Conservation (phyloP, 139 green algal genomes). For the Picochlorum sp. region DNA sequence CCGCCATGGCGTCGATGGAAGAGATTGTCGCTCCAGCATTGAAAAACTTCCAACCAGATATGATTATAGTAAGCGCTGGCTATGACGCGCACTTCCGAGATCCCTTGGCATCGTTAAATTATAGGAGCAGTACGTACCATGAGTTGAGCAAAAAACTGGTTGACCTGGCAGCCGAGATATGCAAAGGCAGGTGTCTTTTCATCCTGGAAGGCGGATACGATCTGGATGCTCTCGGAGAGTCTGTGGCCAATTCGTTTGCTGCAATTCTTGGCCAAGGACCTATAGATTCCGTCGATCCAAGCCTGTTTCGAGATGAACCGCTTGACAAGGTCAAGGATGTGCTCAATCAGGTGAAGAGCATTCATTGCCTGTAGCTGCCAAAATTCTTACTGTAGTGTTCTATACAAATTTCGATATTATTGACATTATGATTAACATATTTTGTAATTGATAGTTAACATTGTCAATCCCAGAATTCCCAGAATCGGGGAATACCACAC, state of each 20-base stretch:
- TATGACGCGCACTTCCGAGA: constrained; percentile 87
- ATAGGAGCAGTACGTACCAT: constrained; percentile 61
- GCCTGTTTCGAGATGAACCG: constrained; percentile 35
- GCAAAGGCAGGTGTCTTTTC: constrained; percentile 56
- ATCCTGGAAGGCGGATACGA: constrained; percentile 82
- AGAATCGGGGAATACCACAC: no score
- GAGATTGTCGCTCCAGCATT: constrained; percentile 64
- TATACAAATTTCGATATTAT: no score
- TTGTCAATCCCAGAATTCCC: no score
- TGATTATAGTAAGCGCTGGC: constrained; percentile 59
- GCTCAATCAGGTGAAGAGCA: constrained; percentile 13
- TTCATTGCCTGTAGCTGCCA: constrained; percentile 28
- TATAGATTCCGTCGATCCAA: constrained; percentile 19
- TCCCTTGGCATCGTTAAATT: constrained; percentile 68
- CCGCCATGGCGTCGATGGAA: constrained; percentile 46
- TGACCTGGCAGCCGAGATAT: constrained; percentile 47
- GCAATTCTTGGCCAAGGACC: constrained; percentile 38
- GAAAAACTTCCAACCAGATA: constrained; percentile 63
- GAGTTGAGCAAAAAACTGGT: constrained; percentile 20
- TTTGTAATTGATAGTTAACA: no score
- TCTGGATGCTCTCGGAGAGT: constrained; percentile 46
- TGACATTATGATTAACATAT: no score
- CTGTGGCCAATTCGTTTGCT: constrained; percentile 59
- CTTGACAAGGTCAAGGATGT: constrained; percentile 26
- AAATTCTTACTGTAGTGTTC: no score